Conservation (phyloP, 139 green algal genomes). For the Ettlia oleoabundans region DNA sequence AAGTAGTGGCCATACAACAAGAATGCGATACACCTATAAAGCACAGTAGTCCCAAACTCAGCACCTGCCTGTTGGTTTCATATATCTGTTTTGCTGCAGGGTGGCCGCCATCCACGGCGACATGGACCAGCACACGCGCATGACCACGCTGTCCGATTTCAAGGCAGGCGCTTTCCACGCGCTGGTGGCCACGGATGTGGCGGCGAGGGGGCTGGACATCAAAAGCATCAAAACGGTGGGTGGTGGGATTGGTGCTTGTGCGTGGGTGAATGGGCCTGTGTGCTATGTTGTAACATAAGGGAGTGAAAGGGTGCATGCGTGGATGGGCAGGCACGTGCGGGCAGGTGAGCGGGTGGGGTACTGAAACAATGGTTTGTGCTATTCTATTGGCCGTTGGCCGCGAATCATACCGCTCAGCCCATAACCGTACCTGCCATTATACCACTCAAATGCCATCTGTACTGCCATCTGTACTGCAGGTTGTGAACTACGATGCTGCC, state of each 20-base stretch:
- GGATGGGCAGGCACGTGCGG: too few species aligned
- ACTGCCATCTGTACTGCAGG: constrained; percentile 20
- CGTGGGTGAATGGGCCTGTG: too few species aligned
- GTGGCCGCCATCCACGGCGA: constrained; percentile 91
- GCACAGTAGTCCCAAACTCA: too few species aligned
- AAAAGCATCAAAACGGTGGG: constrained; percentile 76
- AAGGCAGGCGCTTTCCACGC: constrained; percentile 60
- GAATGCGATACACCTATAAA: too few species aligned
- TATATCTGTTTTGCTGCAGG: constrained; percentile 38
- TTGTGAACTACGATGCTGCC: constrained; percentile 89
- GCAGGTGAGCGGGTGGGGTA: too few species aligned
- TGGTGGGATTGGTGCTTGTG: background rate
- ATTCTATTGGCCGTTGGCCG: background rate
- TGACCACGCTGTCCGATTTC: constrained; percentile 70
- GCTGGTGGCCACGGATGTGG: constrained; percentile 85
- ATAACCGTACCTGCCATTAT: background rate
- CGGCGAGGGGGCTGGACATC: constrained; percentile 85
- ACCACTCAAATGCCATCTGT: background rate
- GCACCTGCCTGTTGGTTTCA: too few species aligned
- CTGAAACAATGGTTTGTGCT: too few species aligned
- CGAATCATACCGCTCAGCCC: background rate
- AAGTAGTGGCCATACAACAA: too few species aligned
- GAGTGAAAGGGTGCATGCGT: too few species aligned
- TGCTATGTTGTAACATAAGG: too few species aligned
- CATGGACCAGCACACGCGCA: constrained; percentile 87